Percentiles rank a stretch among this genome's conserved stretches.
Evolutionary conservation across 2,329 filamentous ascomycete species (phyloP).

Genomic region (Aspergillus viridinutans): DNA sequence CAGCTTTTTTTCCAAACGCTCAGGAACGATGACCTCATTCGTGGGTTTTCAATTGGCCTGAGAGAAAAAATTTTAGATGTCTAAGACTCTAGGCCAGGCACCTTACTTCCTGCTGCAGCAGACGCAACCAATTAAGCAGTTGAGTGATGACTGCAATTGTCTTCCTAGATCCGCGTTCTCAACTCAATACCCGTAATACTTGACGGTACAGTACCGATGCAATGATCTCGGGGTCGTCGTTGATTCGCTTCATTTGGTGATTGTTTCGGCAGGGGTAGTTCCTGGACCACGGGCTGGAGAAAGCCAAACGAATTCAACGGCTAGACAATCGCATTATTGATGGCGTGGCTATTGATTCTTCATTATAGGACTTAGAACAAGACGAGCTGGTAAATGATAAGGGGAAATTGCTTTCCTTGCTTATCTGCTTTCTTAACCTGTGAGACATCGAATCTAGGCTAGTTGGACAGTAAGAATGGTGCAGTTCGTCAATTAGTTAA

Average conservation of each 20-base stretch:
- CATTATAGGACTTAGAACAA: background rate
- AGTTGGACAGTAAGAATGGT: background rate
- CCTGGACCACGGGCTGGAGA: background rate
- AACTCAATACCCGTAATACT: background rate
- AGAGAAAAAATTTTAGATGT: background rate
- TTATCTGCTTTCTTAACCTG: background rate
- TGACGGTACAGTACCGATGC: background rate
- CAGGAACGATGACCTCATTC: background rate
- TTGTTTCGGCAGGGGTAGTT: background rate
- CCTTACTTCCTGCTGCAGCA: background rate
- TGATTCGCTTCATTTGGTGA: background rate
- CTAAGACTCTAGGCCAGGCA: background rate
- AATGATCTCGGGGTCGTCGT: background rate
- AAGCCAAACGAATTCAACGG: background rate
- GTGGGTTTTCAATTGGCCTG: background rate
- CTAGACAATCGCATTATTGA: background rate
- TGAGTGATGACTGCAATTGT: background rate
- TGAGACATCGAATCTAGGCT: background rate
- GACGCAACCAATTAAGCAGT: background rate
- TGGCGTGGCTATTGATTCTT: background rate
- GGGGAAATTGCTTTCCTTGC: background rate
- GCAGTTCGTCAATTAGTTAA: too few relatives aligned
- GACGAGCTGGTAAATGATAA: background rate
- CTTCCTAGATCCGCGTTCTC: background rate
- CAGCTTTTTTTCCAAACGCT: background rate